Percentiles rank a stretch among this genome's conserved stretches.
These are phyloP conservation scores for Pseudogymnoascus sp. DNA, from an alignment of 2,329 filamentous ascomycete species.

Conservation along the genomic window DNA sequence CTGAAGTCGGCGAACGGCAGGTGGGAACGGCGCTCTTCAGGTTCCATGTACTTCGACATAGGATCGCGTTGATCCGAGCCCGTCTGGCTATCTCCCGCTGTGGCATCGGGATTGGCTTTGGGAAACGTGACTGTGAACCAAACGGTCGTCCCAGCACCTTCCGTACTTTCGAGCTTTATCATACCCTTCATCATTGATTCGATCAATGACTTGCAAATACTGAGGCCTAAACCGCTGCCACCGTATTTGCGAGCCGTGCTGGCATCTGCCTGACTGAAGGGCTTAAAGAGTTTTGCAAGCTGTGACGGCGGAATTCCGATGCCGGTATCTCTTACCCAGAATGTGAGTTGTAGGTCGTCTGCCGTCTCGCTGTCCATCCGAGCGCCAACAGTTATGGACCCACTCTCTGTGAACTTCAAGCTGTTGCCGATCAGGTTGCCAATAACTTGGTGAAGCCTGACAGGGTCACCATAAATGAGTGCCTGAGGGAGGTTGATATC, in stretches of 20 bases:
- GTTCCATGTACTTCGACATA: conserved; percentile 35
- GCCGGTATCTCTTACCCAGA: conserved; percentile 82
- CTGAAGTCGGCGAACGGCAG: conserved; percentile 57
- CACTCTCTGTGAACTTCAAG: conserved; percentile 85
- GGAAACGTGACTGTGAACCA: conserved; percentile 81
- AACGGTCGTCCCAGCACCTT: conserved; percentile 60
- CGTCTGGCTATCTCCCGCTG: conserved; percentile 45
- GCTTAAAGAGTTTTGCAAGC: conserved; percentile 77
- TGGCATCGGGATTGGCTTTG: conserved; percentile 60
- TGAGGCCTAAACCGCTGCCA: conserved; percentile 81
- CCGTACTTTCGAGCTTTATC: conserved; percentile 72
- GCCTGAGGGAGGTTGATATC: conserved; percentile 61
- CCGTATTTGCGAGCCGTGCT: conserved; percentile 87
- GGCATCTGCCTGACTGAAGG: conserved; percentile 86
- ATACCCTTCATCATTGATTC: conserved; percentile 84
- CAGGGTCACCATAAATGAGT: conserved; percentile 61
- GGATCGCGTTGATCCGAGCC: conserved; percentile 22
- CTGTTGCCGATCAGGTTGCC: conserved; percentile 88
- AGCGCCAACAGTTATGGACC: conserved; percentile 76
- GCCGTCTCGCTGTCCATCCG: conserved; percentile 62
- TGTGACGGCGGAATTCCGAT: conserved; percentile 83
- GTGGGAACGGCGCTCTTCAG: conserved; percentile 30
- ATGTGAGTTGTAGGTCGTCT: conserved; percentile 65
- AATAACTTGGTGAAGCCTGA: conserved; percentile 57
- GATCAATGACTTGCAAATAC: conserved; percentile 90